Evolutionary conservation across 2,329 filamentous ascomycete species (phyloP), one percentile per base, ranked within the genome.

Genomic region (Meredithiella fracta): DNA sequence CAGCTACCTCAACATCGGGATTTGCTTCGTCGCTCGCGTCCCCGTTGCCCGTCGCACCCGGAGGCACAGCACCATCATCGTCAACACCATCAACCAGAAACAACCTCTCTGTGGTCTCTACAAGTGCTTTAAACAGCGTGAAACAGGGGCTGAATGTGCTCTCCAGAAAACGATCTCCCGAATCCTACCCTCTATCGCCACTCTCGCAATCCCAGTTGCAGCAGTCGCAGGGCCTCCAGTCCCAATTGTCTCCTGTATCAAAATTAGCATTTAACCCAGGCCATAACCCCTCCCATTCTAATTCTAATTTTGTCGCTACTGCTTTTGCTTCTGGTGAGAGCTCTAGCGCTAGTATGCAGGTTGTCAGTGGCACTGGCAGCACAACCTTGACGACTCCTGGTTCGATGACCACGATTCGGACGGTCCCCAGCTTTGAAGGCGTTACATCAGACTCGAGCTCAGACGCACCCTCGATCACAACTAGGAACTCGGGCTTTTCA

Each of bases 351-450:
- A 34, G 29, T 34, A 34, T 34, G 29, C 29, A 34, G 5, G 29
- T 34, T 34, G 11, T 34, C 11, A 34, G 29, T 11, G 29, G 29
- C 68, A 68, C 60, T 62, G 68, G 58, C n/a, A 51, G 25, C 37
- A 26, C 51, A 25, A 51, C 59, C 26, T n/a, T 34, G 52, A 53
- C 51, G 37, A 51, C 49, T 20, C 47, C 54, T 26, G 53, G 53
- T 34, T 31, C 57, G 20, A 55, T 52, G 20, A 59, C 69, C 70
- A 79, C 77, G 29, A 80, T 81, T 59, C 75, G 78, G 60, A 73
- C 75, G 55, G 77, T 81, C 38, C 70, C 72, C 40, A 79, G 74
- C 67, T 73, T 74, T 64, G 77, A 80, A 64, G 71, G 67, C 34
- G 63, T 65, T 44, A 69, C 69, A 25, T 70, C 67, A 59, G 70